phyloP scores from a whole-genome alignment of 371 early-diverging fungal species.

The Funneliformis caledonium region DNA sequence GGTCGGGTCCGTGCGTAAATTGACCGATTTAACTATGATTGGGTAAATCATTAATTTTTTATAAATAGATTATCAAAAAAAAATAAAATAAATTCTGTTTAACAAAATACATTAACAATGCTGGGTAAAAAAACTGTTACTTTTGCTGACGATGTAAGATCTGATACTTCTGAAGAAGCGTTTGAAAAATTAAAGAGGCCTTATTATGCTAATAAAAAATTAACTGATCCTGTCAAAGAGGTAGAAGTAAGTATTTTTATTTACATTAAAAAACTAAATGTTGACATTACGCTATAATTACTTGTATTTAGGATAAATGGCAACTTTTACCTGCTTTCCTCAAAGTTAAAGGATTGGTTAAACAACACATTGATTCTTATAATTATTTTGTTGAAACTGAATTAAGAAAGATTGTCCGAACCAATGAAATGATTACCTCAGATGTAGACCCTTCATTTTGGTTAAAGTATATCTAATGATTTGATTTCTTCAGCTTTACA shows the following conservation, averaged over 20 bases:
- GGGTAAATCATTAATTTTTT: no score
- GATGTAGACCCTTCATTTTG: constrained; percentile 99
- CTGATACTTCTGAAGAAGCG: not conserved
- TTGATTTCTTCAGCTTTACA: constrained; percentile 22
- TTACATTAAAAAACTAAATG: not conserved
- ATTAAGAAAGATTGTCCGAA: constrained; percentile 93
- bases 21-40: no score
- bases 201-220: constrained; percentile 3
- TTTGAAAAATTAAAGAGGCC: not conserved
- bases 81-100: no score
- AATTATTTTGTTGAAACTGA: constrained; percentile 99
- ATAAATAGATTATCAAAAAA: no score
- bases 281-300: not conserved
- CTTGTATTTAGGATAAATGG: constrained; percentile 91
- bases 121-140: constrained; percentile 28
- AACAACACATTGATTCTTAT: constrained; percentile 99
- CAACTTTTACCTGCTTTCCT: constrained; percentile 97
- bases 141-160: constrained; percentile 4
- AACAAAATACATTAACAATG: not conserved
- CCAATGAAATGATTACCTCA: constrained; percentile 95
- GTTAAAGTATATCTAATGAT: constrained; percentile 71
- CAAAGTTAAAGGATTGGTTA: constrained; percentile 97
- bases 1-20: no score
- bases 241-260: constrained; percentile 16
- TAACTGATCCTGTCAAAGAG: constrained; percentile 30